Conservation (phyloP, 2,329 filamentous ascomycete genomes). For the Camptophora hylomeconis region DNA sequence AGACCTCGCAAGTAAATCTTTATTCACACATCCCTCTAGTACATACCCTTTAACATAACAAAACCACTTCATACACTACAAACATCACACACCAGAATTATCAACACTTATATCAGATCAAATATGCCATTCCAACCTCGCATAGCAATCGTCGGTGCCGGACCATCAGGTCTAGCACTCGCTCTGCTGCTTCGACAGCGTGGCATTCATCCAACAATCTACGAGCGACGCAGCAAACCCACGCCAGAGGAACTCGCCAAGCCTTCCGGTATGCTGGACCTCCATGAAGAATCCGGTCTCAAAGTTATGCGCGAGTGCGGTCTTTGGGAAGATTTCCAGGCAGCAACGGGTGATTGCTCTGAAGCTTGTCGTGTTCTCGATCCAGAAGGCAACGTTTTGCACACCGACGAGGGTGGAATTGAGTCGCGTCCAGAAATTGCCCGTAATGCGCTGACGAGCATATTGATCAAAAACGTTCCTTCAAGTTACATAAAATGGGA, state of each 20-base stretch:
- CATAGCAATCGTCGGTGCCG: constrained; percentile 27
- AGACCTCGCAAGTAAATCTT: too few species aligned
- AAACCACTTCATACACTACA: too few species aligned
- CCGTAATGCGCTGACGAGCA: constrained; percentile 14
- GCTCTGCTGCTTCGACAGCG: constrained; percentile 15
- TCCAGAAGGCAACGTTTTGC: constrained; percentile 9
- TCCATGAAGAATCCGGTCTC: constrained; percentile 19
- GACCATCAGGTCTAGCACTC: constrained; percentile 22
- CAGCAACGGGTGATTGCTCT: constrained; percentile 16
- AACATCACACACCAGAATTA: too few species aligned
- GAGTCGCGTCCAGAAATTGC: constrained; percentile 20
- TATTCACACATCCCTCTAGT: too few species aligned
- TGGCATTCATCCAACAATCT: constrained; percentile 17
- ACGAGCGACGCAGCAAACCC: constrained; percentile 21
- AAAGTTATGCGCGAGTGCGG: constrained; percentile 17
- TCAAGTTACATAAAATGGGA: constrained; percentile 17
- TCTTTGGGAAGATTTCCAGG: constrained; percentile 17
- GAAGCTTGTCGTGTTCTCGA: constrained; percentile 14
- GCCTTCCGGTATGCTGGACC: constrained; percentile 18
- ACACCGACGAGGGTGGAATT: constrained; percentile 10
- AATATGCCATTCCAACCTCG: constrained; percentile 13
- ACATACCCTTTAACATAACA: too few species aligned
- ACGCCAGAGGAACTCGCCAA: constrained; percentile 11
- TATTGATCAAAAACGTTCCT: constrained; percentile 18
- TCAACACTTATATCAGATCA: too few species aligned